Conservation (phyloP, 2,329 filamentous ascomycete genomes). For the Epichloe elymi region DNA sequence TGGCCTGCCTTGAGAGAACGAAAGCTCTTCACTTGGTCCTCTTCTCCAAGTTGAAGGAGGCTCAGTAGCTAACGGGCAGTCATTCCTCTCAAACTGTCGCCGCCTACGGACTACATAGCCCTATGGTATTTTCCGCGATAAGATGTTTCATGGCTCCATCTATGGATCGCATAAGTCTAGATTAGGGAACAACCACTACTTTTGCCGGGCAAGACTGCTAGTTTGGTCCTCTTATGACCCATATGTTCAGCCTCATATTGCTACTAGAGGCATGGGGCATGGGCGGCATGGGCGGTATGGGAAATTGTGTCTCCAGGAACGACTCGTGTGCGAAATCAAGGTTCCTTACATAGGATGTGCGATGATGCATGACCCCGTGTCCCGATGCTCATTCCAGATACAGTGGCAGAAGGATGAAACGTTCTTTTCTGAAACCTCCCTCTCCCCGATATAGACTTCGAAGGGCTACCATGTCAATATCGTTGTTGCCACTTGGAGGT, state of each 20-base stretch:
- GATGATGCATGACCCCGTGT: neutral
- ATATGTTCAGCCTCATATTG: neutral
- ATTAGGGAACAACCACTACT: neutral
- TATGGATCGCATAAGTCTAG: neutral
- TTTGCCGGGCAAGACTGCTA: neutral
- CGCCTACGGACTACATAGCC: neutral
- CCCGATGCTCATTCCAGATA: neutral
- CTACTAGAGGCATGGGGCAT: constrained; percentile 12
- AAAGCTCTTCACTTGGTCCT: neutral
- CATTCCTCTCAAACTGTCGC: neutral
- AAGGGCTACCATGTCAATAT: neutral
- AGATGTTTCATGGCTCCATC: neutral
- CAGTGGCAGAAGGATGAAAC: neutral
- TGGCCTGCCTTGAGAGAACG: neutral
- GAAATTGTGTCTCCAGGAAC: neutral
- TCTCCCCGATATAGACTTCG: neutral
- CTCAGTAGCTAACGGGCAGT: neutral
- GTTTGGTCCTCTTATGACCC: neutral
- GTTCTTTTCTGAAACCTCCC: neutral
- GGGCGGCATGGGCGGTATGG: neutral
- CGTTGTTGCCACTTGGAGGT: neutral
- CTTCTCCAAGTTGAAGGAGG: neutral
- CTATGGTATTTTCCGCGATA: neutral
- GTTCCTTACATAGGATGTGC: neutral
- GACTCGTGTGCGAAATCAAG: neutral